Evolutionary conservation across 805 yeast genomes (phyloP).

Genomic region (Barnettozyma sucrosica): DNA sequence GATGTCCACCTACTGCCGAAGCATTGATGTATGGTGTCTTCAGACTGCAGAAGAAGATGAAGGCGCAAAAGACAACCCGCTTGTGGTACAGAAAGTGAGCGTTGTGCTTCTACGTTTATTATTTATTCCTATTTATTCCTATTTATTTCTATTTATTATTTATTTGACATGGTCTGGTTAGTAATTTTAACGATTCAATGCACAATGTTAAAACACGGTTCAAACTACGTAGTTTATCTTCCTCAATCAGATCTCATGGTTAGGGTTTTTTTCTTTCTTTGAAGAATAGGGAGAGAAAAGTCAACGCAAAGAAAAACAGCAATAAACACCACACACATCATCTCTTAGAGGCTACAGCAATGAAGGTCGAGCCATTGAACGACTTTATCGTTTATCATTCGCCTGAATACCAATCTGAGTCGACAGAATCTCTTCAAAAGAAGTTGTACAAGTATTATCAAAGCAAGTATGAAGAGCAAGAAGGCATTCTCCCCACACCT

Average conservation of each 20-base stretch:
- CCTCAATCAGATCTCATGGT: no score
- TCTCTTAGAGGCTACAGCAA: not conserved
- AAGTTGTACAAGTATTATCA: conserved; percentile 2
- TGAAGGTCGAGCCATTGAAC: not conserved
- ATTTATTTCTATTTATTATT: no score
- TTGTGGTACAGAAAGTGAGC: conserved; percentile 70
- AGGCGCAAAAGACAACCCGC: conserved; percentile 72
- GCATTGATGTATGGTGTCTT: conserved; percentile 88
- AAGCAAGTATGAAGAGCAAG: conserved; percentile 1
- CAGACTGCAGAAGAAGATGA: conserved; percentile 86
- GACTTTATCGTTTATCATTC: conserved; percentile 3
- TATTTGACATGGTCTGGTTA: not conserved
- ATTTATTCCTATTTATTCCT: conserved; percentile 5
- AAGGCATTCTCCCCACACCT: conserved; percentile 5
- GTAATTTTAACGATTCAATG: not conserved
- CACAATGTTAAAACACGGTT: not conserved
- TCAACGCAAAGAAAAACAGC: not conserved
- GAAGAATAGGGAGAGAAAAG: no score
- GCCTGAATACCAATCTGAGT: not conserved
- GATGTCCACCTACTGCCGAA: conserved; percentile 89
- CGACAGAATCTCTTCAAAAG: not conserved
- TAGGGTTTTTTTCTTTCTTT: no score
- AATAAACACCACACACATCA: not conserved
- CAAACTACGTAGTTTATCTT: no score
- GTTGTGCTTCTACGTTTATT: not conserved